phyloP scores from a whole-genome alignment of 2,329 filamentous ascomycete species.

The Aspergillus eucalypticola region DNA sequence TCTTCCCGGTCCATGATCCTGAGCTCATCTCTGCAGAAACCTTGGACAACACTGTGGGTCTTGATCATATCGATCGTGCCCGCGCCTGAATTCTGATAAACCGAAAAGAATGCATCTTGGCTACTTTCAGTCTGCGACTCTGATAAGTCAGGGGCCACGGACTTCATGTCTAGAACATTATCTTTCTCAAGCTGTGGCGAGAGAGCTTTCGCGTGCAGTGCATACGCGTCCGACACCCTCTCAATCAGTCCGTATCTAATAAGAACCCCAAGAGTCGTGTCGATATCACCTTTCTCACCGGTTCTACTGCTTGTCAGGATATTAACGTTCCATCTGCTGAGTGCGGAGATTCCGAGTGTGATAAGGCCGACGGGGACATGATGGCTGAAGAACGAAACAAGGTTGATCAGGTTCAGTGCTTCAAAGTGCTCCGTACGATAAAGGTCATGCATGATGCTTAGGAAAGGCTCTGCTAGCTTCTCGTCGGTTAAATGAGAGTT shows the following conservation, averaged over 20 bases:
- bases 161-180: slow-evolving; percentile 22
- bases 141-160: slow-evolving; percentile 30
- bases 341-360: slow-evolving; percentile 50
- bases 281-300: slow-evolving; percentile 42
- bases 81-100: slow-evolving; percentile 26
- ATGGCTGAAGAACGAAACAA: slow-evolving; percentile 66
- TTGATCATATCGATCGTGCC: slow-evolving; percentile 47
- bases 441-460: slow-evolving; percentile 52
- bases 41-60: slow-evolving; percentile 51
- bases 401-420: slow-evolving; percentile 64
- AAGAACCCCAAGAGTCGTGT: slow-evolving; percentile 48
- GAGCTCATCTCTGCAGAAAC: slow-evolving; percentile 50
- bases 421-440: slow-evolving; percentile 46
- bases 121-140: slow-evolving; percentile 39
- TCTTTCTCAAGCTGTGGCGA: slow-evolving; percentile 27
- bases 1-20: slow-evolving; percentile 38
- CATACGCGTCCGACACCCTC: slow-evolving; percentile 39
- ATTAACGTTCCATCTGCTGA: slow-evolving; percentile 36
- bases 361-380: slow-evolving; percentile 68
- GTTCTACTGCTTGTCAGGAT: slow-evolving; percentile 40
- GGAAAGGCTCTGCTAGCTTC: slow-evolving; percentile 52
- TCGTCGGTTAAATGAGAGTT: slow-evolving; percentile 58
- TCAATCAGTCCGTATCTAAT: slow-evolving; percentile 51
- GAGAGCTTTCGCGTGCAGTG: slow-evolving; percentile 17
- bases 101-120: slow-evolving; percentile 35